These are phyloP conservation scores for Serpula lacrymans DNA, from an alignment of 768 basidiomycete species.

Conservation along the genomic window DNA sequence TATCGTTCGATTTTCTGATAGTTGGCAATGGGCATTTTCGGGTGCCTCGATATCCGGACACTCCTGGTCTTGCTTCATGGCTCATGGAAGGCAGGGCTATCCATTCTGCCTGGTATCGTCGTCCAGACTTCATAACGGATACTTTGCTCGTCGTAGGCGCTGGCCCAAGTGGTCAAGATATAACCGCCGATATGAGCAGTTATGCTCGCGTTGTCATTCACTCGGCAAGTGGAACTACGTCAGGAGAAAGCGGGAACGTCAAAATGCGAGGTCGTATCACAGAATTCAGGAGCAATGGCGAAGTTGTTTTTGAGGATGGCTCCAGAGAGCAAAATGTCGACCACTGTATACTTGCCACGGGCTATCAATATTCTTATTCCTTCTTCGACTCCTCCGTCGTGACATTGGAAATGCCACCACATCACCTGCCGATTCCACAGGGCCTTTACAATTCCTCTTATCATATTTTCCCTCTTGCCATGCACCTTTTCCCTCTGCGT, in stretches of 20 bases:
- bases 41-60: constrained; percentile 57
- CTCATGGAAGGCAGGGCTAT: constrained; percentile 44
- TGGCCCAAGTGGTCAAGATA: constrained; percentile 70
- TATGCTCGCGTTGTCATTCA: constrained; percentile 49
- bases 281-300: constrained; percentile 39
- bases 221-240: constrained; percentile 41
- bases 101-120: constrained; percentile 71
- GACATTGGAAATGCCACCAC: constrained; percentile 37
- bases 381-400: constrained; percentile 47
- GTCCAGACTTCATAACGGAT: constrained; percentile 36
- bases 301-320: constrained; percentile 59
- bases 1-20: constrained; percentile 60
- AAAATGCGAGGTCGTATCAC: constrained; percentile 41
- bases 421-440: constrained; percentile 45
- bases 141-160: constrained; percentile 45
- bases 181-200: constrained; percentile 53
- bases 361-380: constrained; percentile 62
- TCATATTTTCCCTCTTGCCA: constrained; percentile 68
- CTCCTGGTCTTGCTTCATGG: constrained; percentile 63
- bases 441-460: constrained; percentile 62
- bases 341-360: constrained; percentile 71
- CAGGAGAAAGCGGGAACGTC: constrained; percentile 31
- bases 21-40: constrained; percentile 77
- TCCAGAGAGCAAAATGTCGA: constrained; percentile 52
- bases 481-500: constrained; percentile 65